Conservation (phyloP, 2,329 filamentous ascomycete genomes). For the Fusarium pseudoanthophilum region DNA sequence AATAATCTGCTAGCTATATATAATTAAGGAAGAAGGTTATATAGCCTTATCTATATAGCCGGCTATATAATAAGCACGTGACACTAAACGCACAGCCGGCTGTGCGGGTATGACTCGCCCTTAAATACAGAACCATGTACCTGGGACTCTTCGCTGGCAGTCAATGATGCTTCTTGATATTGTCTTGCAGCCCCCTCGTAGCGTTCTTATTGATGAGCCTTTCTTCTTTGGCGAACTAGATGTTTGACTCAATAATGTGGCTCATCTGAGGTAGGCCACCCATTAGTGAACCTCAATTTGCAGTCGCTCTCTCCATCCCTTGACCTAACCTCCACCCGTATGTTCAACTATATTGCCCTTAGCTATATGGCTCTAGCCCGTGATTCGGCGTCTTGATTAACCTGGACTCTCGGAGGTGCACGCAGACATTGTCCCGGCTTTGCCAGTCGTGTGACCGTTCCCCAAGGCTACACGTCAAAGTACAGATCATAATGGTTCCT, state of each 20-base stretch:
- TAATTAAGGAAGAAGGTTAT: no score
- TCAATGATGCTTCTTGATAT: background rate
- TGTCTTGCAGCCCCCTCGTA: background rate
- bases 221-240: background rate
- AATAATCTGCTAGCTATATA: no score
- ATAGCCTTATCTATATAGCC: no score
- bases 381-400: background rate
- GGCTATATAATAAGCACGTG: no score
- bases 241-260: background rate
- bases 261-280: fast-evolving
- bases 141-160: fast-evolving
- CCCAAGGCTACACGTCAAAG: background rate
- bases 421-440: fast-evolving
- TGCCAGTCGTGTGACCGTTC: background rate
- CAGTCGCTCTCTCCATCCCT: background rate
- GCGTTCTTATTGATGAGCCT: background rate
- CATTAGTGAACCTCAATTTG: no score
- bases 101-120: no score
- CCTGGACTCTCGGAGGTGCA: no score
- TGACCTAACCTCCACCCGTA: background rate
- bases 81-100: no score
- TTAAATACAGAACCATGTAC: fast-evolving
- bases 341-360: background rate
- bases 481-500: conserved; percentile 15
- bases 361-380: background rate